Percentiles rank a stretch among this genome's conserved stretches.
Evolutionary conservation across 805 yeast species (phyloP).

Genomic region (Kodamaea kaohsiungensis): DNA sequence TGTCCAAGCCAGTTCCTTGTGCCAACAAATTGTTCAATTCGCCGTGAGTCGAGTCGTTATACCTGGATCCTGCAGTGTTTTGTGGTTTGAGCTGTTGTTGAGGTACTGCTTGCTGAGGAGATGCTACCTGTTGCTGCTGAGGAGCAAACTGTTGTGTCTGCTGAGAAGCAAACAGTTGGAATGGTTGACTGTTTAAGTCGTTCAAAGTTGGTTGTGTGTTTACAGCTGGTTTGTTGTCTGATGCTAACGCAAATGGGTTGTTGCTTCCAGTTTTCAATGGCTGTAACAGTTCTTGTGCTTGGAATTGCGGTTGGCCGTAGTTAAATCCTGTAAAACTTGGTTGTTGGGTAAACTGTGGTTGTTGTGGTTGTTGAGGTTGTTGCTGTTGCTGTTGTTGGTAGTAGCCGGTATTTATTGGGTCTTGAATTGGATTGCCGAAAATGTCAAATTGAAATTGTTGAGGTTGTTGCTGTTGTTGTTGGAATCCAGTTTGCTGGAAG

Average conservation of each 20-base stretch:
- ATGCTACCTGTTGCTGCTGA: conserved; percentile 24
- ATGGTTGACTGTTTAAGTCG: conserved; percentile 32
- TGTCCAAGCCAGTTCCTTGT: conserved; percentile 88
- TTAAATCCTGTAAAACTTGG: conserved; percentile 34
- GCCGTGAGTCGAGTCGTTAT: conserved; percentile 47
- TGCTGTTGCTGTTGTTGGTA: conserved; percentile 46
- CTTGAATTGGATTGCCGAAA: conserved; percentile 67
- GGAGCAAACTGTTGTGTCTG: conserved; percentile 39
- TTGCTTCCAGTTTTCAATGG: conserved; percentile 73
- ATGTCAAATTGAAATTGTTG: conserved; percentile 49
- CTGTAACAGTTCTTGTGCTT: conserved; percentile 37
- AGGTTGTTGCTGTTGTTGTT: conserved; percentile 23
- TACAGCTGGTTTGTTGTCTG: conserved; percentile 21
- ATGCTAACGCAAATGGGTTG: conserved; percentile 68
- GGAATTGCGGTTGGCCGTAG: conserved; percentile 32
- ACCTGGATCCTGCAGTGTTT: conserved; percentile 34
- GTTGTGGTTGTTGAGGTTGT: conserved; percentile 24
- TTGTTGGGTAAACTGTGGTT: conserved; percentile 8
- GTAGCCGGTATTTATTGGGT: conserved; percentile 55
- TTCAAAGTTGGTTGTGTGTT: conserved; percentile 21
- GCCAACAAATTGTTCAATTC: conserved; percentile 79
- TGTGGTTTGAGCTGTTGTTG: conserved; percentile 30
- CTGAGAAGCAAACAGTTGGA: conserved; percentile 32
- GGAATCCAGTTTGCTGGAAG: conserved; percentile 11
- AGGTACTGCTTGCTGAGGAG: conserved; percentile 13